Conservation (phyloP, 2,329 filamentous ascomycete genomes). For the Sporothrix variecibatus region DNA sequence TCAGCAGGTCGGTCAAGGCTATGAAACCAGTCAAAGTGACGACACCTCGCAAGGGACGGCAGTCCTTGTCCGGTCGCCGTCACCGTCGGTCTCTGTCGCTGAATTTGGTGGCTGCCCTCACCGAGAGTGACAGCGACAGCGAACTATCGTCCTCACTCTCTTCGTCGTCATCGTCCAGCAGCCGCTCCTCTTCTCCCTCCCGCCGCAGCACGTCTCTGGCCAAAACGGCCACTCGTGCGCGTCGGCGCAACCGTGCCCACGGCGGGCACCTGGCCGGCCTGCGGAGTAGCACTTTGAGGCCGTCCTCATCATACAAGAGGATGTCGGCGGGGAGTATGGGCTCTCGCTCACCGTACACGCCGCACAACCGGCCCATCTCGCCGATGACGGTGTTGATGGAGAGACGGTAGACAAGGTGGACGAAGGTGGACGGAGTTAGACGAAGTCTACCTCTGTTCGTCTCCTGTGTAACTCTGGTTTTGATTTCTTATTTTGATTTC, state of each 20-base stretch:
- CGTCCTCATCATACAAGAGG: neutral
- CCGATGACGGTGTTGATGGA: conserved; percentile 28
- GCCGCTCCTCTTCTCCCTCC: neutral
- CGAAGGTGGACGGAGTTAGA: no score
- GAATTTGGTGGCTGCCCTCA: neutral
- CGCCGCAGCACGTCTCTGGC: conserved; percentile 8
- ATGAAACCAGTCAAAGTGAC: neutral
- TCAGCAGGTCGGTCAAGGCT: neutral
- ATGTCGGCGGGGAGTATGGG: neutral
- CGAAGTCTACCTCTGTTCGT: neutral
- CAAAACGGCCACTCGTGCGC: conserved; percentile 5
- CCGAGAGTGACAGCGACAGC: neutral
- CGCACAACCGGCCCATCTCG: conserved; percentile 25
- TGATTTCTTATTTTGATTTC: neutral
- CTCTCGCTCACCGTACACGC: neutral
- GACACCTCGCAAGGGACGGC: neutral
- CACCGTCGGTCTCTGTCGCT: conserved; percentile 19
- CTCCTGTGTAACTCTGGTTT: neutral
- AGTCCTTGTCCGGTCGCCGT: conserved; percentile 17
- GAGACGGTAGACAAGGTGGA: neutral
- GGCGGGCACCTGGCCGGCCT: neutral
- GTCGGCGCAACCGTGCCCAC: conserved; percentile 12
- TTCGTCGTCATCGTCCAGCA: neutral
- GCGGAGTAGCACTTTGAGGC: conserved; percentile 16
- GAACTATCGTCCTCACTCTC: neutral